Evolutionary conservation across 306 rosid genomes (phyloP), one percentile per base, ranked within the genome.

Genomic region (Lathyrus oleraceus): DNA sequence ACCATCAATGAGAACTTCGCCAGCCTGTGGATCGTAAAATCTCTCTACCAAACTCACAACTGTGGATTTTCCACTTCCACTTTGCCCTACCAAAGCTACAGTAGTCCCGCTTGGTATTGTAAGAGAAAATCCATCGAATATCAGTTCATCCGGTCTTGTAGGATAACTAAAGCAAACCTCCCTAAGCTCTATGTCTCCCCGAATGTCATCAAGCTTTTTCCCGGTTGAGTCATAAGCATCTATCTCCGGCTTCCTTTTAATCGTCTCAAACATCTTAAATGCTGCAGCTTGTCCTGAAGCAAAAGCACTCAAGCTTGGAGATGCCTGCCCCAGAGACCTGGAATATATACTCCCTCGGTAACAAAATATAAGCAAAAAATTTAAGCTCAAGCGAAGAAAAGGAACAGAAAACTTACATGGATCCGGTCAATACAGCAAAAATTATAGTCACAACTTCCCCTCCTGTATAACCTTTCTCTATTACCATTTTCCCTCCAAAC

Each of bases 41-140:
- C 97, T 84, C 86, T 91, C 96, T n/a, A 91, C 81, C 85, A 91
- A 78, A 79, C 91, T 84, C 67, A 89, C 76, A 11, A 91, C 89
- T 1, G 97, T 89, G 10, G 97, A 89, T 62, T 91, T 91, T 5
- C 97, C 97, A 74, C 97, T 88, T 19, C 96, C 97, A 56, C 97
- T 91, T 58, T 91, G 84, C 30, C 97, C 97, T 28, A 91, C 96
- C 82, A 91, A 81, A 70, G 97, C 96, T 44, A 81, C 81, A 14
- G 84, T 85, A 36, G 78, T 63, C 12, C 93, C 93, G 6, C 88
- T 81, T 7, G 85, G 84, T 67, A 85, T 75, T 20, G 78, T 36
- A 15, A 85, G 79, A 21, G 85, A 83, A 77, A 87, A 85, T 39
- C 82, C 73, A 66, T 61, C 71, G 76, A 82, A 82, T 60, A 82